These are phyloP conservation scores for Aegilops umbellulata DNA, from an alignment of 176 grass and related monocot species.

Conservation along the genomic window DNA sequence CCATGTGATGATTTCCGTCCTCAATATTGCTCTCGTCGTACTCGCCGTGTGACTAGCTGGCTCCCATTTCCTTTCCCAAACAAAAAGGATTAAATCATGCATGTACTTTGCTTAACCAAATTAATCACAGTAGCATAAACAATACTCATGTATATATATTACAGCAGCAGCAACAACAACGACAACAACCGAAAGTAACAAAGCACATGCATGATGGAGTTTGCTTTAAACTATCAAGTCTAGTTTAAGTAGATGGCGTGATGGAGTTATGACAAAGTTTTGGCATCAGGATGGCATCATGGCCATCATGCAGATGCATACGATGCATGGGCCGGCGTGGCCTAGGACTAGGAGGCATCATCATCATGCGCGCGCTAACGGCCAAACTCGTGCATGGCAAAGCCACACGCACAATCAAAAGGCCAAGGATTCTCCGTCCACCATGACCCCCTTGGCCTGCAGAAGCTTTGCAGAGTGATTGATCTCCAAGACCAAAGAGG, in stretches of 20 bases:
- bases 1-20: conserved; percentile 17
- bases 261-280: conserved; percentile 35
- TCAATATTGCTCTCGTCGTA: background rate
- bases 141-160: too few species aligned
- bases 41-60: background rate
- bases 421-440: conserved; percentile 25
- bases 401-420: background rate
- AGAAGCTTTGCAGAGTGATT: background rate
- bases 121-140: background rate
- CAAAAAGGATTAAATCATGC: background rate
- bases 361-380: conserved; percentile 37
- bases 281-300: conserved; percentile 17
- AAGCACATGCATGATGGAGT: background rate
- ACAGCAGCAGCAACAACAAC: background rate
- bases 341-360: conserved; percentile 13
- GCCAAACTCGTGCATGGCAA: conserved; percentile 46
- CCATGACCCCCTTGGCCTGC: background rate
- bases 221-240: background rate
- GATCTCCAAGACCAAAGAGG: too few species aligned
- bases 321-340: background rate
- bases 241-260: background rate
- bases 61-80: background rate
- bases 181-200: background rate
- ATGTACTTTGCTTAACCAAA: background rate
- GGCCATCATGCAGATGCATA: background rate